Conservation (phyloP, 2,329 filamentous ascomycete genomes). For the Colletotrichum eremochloae region DNA sequence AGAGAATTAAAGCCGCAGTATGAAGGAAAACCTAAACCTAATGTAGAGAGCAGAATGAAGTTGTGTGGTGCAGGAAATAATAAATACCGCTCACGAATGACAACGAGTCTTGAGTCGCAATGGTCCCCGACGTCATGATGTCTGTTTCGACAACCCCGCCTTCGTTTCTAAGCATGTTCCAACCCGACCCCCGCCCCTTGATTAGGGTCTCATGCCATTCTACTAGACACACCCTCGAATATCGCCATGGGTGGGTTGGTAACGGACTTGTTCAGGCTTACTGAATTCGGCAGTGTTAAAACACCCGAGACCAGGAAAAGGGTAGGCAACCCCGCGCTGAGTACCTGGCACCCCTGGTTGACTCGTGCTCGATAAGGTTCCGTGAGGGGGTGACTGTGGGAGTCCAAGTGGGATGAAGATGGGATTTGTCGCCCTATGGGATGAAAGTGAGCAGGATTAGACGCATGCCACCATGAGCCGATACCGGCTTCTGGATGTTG, state of each 20-base stretch:
- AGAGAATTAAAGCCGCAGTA: neutral
- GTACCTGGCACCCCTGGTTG: slow-evolving; percentile 29
- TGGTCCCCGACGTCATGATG: neutral
- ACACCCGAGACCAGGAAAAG: neutral
- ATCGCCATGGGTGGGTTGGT: slow-evolving; percentile 25
- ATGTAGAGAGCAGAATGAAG: neutral
- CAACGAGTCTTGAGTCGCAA: slow-evolving; percentile 2
- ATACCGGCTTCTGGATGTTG: neutral
- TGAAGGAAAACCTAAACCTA: too few species aligned
- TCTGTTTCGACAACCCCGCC: neutral
- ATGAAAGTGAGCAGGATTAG: neutral
- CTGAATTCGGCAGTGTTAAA: neutral
- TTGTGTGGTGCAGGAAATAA: neutral
- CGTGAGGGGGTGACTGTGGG: neutral
- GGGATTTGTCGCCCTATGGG: neutral
- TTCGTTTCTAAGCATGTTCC: slow-evolving; percentile 2
- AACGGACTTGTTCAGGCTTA: neutral
- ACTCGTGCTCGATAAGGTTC: slow-evolving; percentile 33
- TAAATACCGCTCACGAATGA: neutral
- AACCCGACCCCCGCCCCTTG: slow-evolving; percentile 22
- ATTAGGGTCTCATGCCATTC: neutral
- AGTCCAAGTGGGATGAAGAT: slow-evolving; percentile 14
- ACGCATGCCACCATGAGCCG: neutral
- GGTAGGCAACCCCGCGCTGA: slow-evolving; percentile 35
- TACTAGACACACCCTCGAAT: neutral